Percentiles rank a stretch among this genome's conserved stretches.
Conservation (phyloP, 139 green algal genomes). For the Picochlorum sp. region DNA sequence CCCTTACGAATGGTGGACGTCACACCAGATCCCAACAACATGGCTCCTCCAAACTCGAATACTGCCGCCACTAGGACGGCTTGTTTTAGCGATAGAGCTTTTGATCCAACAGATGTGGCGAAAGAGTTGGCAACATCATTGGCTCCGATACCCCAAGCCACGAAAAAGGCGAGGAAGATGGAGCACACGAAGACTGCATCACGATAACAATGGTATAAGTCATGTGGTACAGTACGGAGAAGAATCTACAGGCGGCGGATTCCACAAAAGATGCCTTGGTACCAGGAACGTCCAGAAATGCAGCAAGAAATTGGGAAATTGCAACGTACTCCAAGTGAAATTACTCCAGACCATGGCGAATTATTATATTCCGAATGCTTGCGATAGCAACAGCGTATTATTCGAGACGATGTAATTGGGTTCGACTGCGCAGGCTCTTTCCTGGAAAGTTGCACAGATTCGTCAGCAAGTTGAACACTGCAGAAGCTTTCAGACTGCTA, state of each 20-base stretch:
- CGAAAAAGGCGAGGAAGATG: slow-evolving; percentile 21
- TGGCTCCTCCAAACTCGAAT: slow-evolving; percentile 29
- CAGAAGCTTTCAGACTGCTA: too few species aligned
- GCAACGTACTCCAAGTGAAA: slow-evolving; percentile 1
- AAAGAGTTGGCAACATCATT: slow-evolving; percentile 28
- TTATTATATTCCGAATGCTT: not conserved
- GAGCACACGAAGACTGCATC: slow-evolving; percentile 23
- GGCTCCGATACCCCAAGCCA: slow-evolving; percentile 28
- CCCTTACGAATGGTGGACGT: slow-evolving; percentile 38
- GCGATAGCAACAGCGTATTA: not conserved
- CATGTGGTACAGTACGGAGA: too few species aligned
- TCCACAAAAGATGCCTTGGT: too few species aligned
- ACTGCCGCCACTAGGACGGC: slow-evolving; percentile 28
- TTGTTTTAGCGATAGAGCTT: slow-evolving; percentile 28
- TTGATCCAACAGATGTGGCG: slow-evolving; percentile 16
- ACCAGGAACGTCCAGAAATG: too few species aligned
- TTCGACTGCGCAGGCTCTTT: too few species aligned
- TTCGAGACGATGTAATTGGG: too few species aligned
- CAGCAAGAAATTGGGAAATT: too few species aligned
- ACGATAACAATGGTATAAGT: not conserved
- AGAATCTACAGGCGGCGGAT: too few species aligned
- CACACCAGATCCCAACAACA: slow-evolving; percentile 39
- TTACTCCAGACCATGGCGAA: not conserved
- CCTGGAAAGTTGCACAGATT: too few species aligned
- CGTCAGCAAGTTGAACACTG: too few species aligned